phyloP scores from a whole-genome alignment of 2,329 filamentous ascomycete species.

The Fusarium devonianum region DNA sequence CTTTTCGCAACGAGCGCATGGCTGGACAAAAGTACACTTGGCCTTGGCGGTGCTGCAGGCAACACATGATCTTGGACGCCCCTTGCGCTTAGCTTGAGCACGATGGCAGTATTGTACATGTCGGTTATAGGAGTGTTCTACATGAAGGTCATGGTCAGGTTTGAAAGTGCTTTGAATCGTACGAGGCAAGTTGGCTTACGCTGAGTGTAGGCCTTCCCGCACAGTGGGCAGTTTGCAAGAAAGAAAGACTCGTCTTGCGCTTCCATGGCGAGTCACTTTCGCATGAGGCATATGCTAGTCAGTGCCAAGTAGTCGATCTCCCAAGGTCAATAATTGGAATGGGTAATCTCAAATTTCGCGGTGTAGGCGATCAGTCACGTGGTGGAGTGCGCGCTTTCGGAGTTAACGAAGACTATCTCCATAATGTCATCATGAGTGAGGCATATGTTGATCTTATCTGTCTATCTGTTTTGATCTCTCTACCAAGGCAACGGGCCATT shows the following conservation, averaged over 20 bases:
- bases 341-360: too few relatives aligned
- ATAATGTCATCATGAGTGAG: too few relatives aligned
- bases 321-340: too few relatives aligned
- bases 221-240: slow-evolving; percentile 26
- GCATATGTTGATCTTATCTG: too few relatives aligned
- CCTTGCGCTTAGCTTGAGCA: slow-evolving; percentile 37
- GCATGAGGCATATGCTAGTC: too few relatives aligned
- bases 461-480: too few relatives aligned
- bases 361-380: background rate
- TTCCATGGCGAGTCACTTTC: slow-evolving; percentile 4
- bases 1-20: slow-evolving; percentile 30
- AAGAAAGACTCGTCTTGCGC: background rate
- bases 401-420: slow-evolving; percentile 24
- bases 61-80: slow-evolving; percentile 34
- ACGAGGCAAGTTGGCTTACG: slow-evolving; percentile 6
- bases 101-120: slow-evolving; percentile 40
- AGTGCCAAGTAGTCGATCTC: too few relatives aligned
- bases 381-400: too few relatives aligned
- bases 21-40: slow-evolving; percentile 37
- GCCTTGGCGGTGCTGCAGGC: slow-evolving; percentile 33
- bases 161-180: too few relatives aligned
- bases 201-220: slow-evolving; percentile 31
- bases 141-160: background rate
- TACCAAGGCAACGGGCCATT: slow-evolving; percentile 36
- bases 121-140: slow-evolving; percentile 37